These are phyloP conservation scores for Agaricus subrufescens DNA, from an alignment of 768 basidiomycete genomes.

Conservation along the genomic window DNA sequence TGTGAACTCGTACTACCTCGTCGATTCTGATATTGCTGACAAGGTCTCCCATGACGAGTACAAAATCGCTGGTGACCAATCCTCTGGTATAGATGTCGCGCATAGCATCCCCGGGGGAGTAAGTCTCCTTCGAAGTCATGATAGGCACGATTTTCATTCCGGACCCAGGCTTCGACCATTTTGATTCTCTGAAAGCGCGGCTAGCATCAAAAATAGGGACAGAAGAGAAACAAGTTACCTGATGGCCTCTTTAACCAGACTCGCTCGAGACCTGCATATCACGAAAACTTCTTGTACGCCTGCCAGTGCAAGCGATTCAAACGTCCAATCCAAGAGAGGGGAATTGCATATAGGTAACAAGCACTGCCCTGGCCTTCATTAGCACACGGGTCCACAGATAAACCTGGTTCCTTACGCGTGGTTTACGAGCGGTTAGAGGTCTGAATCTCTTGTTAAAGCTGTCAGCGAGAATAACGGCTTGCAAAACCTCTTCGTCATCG, in stretches of 20 bases:
- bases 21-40: slow-evolving; percentile 92
- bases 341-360: slow-evolving; percentile 93
- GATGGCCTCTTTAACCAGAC: slow-evolving; percentile 80
- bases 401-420: slow-evolving; percentile 55
- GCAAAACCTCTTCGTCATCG: slow-evolving; percentile 76
- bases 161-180: slow-evolving; percentile 78
- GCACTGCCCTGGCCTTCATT: slow-evolving; percentile 48
- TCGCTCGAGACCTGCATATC: slow-evolving; percentile 87
- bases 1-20: slow-evolving; percentile 85
- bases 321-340: slow-evolving; percentile 92
- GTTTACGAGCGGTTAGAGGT: slow-evolving; percentile 83
- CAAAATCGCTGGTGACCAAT: slow-evolving; percentile 85
- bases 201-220: slow-evolving; percentile 7
- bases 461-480: slow-evolving; percentile 94
- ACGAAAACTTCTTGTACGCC: slow-evolving; percentile 97
- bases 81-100: slow-evolving; percentile 92
- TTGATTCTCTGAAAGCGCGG: slow-evolving; percentile 54
- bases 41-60: slow-evolving; percentile 87
- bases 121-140: slow-evolving; percentile 80
- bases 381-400: slow-evolving; percentile 11
- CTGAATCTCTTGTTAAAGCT: slow-evolving; percentile 93
- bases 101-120: slow-evolving; percentile 88
- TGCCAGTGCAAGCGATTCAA: slow-evolving; percentile 91
- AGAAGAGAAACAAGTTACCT: slow-evolving; percentile 45
- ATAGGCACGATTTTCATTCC: slow-evolving; percentile 83